Evolutionary conservation across 1,284 basidiomycete species (phyloP).

Genomic region (Leccinum huronense): DNA sequence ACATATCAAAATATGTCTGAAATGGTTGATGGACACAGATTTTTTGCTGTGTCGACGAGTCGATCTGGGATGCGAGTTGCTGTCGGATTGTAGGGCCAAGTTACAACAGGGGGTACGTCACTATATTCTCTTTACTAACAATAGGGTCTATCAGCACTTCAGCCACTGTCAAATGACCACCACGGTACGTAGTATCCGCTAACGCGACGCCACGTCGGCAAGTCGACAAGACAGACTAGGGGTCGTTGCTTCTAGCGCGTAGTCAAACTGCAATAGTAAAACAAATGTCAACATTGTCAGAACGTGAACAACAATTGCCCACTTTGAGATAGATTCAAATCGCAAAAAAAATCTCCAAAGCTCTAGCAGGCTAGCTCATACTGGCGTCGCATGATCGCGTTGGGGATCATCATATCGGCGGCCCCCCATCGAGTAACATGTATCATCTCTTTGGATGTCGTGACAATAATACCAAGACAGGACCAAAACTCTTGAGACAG

Average conservation of each 20-base stretch:
- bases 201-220: not conserved
- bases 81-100: not conserved
- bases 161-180: not conserved
- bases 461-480: too few species aligned
- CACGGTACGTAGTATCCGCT: not conserved
- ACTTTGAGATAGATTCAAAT: not conserved
- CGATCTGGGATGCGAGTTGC: not conserved
- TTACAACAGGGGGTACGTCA: not conserved
- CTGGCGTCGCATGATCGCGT: not conserved
- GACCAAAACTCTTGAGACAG: not conserved
- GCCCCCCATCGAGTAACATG: not conserved
- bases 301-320: not conserved
- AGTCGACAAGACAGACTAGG: not conserved
- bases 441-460: too few species aligned
- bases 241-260: not conserved
- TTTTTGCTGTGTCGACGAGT: not conserved
- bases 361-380: not conserved
- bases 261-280: not conserved
- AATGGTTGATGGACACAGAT: not conserved
- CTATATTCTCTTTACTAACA: too few species aligned
- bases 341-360: not conserved
- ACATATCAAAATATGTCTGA: constrained; percentile 5
- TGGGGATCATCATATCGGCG: not conserved
- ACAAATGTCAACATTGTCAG: constrained; percentile 5
- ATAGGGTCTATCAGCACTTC: not conserved